Evolutionary conservation across 257 asterid genomes (phyloP).

Genomic region (Solanum stenotomum): DNA sequence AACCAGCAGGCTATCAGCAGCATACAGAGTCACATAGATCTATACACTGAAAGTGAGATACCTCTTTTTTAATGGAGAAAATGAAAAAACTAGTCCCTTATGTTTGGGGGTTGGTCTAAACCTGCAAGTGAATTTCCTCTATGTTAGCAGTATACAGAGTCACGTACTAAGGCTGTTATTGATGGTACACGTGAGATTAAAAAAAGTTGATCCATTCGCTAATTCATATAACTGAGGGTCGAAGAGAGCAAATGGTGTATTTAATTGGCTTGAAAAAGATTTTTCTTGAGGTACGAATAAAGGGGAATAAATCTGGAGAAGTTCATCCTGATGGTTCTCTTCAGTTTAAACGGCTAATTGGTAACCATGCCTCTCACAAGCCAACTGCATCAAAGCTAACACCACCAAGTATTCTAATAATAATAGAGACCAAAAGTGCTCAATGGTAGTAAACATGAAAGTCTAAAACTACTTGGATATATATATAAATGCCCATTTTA

Average conservation of each 20-base stretch:
- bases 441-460: neutral
- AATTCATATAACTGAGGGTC: neutral
- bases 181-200: neutral
- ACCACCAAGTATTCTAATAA: neutral
- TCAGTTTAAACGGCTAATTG: neutral
- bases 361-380: neutral
- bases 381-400: neutral
- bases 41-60: neutral
- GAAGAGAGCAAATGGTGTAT: neutral
- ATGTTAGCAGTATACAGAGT: neutral
- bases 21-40: neutral
- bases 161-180: neutral
- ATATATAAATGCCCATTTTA: neutral
- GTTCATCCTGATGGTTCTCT: neutral
- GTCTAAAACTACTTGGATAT: neutral
- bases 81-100: neutral
- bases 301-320: neutral
- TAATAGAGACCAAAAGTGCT: neutral
- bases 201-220: neutral
- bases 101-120: neutral
- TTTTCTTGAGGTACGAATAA: neutral
- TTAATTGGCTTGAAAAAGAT: neutral
- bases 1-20: neutral
- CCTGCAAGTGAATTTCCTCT: neutral
- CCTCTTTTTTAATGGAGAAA: neutral